Conservation (phyloP, 1,139 yeast genomes). For the Arxiozyma telluris region DNA sequence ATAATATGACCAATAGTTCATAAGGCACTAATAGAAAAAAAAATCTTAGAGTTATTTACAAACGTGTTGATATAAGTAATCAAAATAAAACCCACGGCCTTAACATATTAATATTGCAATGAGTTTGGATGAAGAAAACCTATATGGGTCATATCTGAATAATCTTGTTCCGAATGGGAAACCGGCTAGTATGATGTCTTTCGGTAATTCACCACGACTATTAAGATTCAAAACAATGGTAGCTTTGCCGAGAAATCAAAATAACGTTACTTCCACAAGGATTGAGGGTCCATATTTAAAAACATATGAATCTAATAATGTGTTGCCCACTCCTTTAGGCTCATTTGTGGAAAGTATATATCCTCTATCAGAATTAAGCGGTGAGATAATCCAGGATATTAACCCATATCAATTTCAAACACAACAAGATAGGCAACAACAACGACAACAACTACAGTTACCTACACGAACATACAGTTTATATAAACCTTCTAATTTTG, state of each 20-base stretch:
- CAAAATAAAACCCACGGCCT: background rate
- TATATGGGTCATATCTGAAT: background rate
- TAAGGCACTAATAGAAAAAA: too few relatives aligned
- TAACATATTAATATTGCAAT: too few relatives aligned
- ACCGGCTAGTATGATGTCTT: background rate
- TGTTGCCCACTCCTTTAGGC: constrained; percentile 3
- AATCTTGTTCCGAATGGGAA: background rate
- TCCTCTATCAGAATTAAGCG: constrained; percentile 1
- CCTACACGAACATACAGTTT: background rate
- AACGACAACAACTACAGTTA: background rate
- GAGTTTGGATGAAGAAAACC: background rate
- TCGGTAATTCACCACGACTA: background rate
- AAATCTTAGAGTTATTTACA: background rate
- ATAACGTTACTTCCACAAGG: background rate
- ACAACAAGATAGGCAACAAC: background rate
- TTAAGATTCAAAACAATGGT: background rate
- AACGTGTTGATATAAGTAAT: too few relatives aligned
- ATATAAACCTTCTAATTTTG: background rate
- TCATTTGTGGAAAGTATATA: constrained; percentile 5
- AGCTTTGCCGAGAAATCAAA: background rate
- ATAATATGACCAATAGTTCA: too few relatives aligned
- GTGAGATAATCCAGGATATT: constrained; percentile 1
- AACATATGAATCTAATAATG: background rate
- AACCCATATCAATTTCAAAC: background rate
- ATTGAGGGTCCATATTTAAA: background rate